phyloP scores from a whole-genome alignment of 2,329 filamentous ascomycete species.

The Aspergillus chevalieri region DNA sequence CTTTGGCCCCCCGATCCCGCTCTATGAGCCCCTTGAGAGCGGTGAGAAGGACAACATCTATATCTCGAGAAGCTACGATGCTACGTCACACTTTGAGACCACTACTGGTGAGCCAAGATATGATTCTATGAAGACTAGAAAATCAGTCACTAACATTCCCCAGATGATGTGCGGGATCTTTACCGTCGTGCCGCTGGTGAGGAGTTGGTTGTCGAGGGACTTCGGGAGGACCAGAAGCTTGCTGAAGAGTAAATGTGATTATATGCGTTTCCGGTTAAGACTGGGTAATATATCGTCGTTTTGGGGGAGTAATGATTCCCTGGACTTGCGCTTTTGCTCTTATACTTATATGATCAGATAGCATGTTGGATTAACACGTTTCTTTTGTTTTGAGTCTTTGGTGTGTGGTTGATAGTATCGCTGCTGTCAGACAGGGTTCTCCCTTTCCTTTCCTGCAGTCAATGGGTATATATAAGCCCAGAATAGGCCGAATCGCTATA shows the following conservation, averaged over 20 bases:
- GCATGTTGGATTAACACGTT: background rate
- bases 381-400: background rate
- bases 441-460: background rate
- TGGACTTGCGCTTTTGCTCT: background rate
- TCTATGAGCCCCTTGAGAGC: slow-evolving; percentile 83
- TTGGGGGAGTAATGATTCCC: slow-evolving; percentile 6
- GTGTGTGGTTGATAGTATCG: too few relatives aligned
- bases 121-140: background rate
- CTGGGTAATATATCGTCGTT: slow-evolving; percentile 22
- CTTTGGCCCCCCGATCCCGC: slow-evolving; percentile 84
- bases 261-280: slow-evolving; percentile 4
- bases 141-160: slow-evolving; percentile 26
- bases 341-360: background rate
- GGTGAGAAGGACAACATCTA: slow-evolving; percentile 86
- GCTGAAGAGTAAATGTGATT: slow-evolving; percentile 29
- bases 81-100: slow-evolving; percentile 96
- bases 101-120: slow-evolving; percentile 51
- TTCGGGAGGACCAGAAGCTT: slow-evolving; percentile 61
- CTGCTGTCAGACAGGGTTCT: too few relatives aligned
- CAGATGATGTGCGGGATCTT: slow-evolving; percentile 89
- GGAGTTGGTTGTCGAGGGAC: slow-evolving; percentile 79
- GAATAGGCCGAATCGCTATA: background rate
- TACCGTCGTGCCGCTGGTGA: slow-evolving; percentile 78
- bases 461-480: background rate
- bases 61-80: slow-evolving; percentile 98